A percentile compares a stretch with the other conserved stretches of the same genome.
Evolutionary conservation across 2,329 filamentous ascomycete species (phyloP).

Genomic region (Ceratocystis papillata): DNA sequence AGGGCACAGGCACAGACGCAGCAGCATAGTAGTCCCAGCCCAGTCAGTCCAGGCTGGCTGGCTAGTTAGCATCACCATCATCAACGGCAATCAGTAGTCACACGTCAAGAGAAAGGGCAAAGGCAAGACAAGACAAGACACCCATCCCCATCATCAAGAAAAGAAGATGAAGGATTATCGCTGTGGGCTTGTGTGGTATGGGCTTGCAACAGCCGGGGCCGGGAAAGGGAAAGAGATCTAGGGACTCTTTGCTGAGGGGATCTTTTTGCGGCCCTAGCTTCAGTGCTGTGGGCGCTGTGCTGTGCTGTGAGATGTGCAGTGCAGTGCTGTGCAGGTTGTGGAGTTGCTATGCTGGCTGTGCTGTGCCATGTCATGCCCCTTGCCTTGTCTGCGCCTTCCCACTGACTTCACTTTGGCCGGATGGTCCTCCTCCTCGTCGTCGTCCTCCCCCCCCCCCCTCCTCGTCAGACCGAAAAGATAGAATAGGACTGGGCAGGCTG

Average conservation of each 20-base stretch:
- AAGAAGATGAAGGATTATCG: constrained; percentile 1
- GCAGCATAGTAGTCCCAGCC: too few relatives aligned
- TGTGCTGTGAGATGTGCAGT: constrained; percentile 8
- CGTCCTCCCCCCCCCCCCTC: neutral
- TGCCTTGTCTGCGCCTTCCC: constrained; percentile 6
- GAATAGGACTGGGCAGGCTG: too few relatives aligned
- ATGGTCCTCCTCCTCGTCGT: neutral
- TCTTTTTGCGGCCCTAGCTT: constrained; percentile 8
- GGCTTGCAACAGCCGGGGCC: constrained; percentile 6
- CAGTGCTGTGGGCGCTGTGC: constrained; percentile 11
- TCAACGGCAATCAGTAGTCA: neutral
- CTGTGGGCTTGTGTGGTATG: constrained; percentile 6
- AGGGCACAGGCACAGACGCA: too few relatives aligned
- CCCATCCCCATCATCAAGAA: neutral
- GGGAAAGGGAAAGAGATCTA: constrained; percentile 9
- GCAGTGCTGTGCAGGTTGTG: constrained; percentile 8
- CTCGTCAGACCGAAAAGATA: neutral
- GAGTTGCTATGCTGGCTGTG: constrained; percentile 4
- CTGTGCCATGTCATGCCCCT: constrained; percentile 8
- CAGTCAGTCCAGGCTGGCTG: too few relatives aligned
- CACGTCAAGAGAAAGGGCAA: neutral
- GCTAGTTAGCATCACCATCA: too few relatives aligned
- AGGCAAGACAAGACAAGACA: too few relatives aligned
- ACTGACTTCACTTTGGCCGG: neutral
- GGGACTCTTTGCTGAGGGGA: constrained; percentile 1